phyloP scores from a whole-genome alignment of 2,329 filamentous ascomycete species.

The Canariomyces notabilis region DNA sequence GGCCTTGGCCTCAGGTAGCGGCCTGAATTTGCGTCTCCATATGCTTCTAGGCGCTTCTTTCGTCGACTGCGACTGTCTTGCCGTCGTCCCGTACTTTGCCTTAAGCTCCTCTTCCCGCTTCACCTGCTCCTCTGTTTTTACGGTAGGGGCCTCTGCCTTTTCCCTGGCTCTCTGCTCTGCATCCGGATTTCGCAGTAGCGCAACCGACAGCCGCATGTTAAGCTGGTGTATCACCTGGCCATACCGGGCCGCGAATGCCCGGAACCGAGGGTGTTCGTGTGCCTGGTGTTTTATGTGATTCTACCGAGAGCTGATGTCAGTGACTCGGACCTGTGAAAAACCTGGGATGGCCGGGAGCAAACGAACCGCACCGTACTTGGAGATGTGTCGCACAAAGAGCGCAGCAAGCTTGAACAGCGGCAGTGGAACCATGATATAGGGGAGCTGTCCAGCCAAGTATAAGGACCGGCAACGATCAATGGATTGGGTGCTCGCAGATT shows the following conservation, averaged over 20 bases:
- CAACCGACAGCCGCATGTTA: constrained; percentile 61
- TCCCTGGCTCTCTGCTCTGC: constrained; percentile 57
- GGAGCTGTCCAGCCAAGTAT: background rate
- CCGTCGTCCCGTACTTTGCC: constrained; percentile 38
- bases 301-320: constrained; percentile 34
- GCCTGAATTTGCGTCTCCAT: constrained; percentile 58
- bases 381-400: constrained; percentile 60
- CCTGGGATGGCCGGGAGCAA: background rate
- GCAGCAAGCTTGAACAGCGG: constrained; percentile 63
- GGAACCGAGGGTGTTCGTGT: constrained; percentile 59
- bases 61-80: constrained; percentile 37
- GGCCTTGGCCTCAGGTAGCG: constrained; percentile 60
- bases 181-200: constrained; percentile 51
- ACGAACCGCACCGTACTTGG: constrained; percentile 64
- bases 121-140: constrained; percentile 58
- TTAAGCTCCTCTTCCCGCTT: constrained; percentile 48
- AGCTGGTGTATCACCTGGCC: constrained; percentile 62
- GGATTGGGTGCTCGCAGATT: background rate
- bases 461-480: background rate
- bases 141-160: constrained; percentile 58
- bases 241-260: constrained; percentile 55
- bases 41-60: constrained; percentile 38
- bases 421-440: constrained; percentile 53
- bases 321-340: background rate
- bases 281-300: constrained; percentile 63